Percentiles rank a stretch among this genome's conserved stretches.
Evolutionary conservation across 306 rosid genomes (phyloP).

Genomic region (Carpinus viminea): DNA sequence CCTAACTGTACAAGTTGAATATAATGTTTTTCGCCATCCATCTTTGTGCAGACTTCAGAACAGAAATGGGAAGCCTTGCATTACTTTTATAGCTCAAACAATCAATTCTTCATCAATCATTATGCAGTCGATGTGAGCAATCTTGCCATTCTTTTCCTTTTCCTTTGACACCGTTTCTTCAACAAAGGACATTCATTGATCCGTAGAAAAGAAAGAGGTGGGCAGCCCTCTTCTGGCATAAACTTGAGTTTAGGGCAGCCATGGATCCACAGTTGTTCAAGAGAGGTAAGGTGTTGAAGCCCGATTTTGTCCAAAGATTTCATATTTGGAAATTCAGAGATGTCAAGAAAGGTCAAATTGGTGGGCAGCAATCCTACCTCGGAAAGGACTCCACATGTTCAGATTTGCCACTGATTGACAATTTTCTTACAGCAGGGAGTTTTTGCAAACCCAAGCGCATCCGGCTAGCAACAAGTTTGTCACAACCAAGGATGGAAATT

Average conservation of each 20-base stretch:
- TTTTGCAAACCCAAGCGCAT: slow-evolving; percentile 25
- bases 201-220: neutral
- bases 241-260: slow-evolving; percentile 10
- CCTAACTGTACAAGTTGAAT: neutral
- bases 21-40: neutral
- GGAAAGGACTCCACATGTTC: slow-evolving; percentile 26
- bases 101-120: neutral
- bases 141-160: slow-evolving; percentile 40
- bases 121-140: slow-evolving; percentile 16
- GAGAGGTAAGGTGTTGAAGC: slow-evolving; percentile 23
- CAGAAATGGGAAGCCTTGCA: neutral
- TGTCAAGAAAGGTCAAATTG: neutral
- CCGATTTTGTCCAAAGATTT: slow-evolving; percentile 13
- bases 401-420: neutral
- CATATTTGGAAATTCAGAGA: neutral
- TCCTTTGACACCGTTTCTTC: slow-evolving; percentile 1
- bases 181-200: slow-evolving; percentile 6
- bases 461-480: slow-evolving; percentile 12
- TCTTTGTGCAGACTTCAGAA: neutral
- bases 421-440: neutral
- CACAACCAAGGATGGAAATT: neutral
- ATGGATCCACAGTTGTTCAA: fast-evolving
- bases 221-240: slow-evolving; percentile 34
- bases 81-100: neutral
- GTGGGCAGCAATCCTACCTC: slow-evolving; percentile 19